Conservation (phyloP, 2,329 filamentous ascomycete species). For the Cytospora chrysosperma region DNA sequence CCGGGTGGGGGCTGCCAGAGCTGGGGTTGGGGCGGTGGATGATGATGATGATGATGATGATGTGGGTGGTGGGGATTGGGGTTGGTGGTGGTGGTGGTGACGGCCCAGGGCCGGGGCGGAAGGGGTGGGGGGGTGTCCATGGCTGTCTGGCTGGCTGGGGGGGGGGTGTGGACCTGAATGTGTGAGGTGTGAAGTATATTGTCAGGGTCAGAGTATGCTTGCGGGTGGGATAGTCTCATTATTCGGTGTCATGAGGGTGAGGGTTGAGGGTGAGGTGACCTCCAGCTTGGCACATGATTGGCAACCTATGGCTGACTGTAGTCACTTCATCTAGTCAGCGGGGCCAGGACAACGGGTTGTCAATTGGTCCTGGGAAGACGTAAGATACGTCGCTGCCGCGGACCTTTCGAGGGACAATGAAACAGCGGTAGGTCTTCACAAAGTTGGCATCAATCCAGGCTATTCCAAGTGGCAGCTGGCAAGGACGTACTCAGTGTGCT, state of each 20-base stretch:
- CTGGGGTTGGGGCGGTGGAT: not conserved
- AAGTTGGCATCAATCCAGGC: no score
- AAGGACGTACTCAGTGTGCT: no score
- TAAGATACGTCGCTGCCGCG: no score
- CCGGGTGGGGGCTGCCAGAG: slow-evolving; percentile 19
- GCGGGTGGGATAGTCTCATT: not conserved
- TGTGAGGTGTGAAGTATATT: not conserved
- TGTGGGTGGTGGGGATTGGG: no score
- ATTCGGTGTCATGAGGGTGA: not conserved
- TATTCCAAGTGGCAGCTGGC: no score
- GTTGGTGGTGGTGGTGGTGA: not conserved
- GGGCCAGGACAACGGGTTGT: no score
- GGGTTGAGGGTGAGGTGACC: not conserved
- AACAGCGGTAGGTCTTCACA: no score
- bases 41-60: no score
- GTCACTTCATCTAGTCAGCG: no score
- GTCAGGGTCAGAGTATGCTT: not conserved
- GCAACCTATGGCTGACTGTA: no score
- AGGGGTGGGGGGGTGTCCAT: slow-evolving; percentile 16
- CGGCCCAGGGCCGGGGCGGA: slow-evolving; percentile 18
- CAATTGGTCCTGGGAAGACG: no score
- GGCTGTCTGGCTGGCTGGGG: not conserved
- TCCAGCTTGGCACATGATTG: not conserved
- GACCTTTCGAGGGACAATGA: no score
- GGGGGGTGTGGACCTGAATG: not conserved